Evolutionary conservation across 129 eudicot genomes (phyloP).

Genomic region (Calendula officinalis): DNA sequence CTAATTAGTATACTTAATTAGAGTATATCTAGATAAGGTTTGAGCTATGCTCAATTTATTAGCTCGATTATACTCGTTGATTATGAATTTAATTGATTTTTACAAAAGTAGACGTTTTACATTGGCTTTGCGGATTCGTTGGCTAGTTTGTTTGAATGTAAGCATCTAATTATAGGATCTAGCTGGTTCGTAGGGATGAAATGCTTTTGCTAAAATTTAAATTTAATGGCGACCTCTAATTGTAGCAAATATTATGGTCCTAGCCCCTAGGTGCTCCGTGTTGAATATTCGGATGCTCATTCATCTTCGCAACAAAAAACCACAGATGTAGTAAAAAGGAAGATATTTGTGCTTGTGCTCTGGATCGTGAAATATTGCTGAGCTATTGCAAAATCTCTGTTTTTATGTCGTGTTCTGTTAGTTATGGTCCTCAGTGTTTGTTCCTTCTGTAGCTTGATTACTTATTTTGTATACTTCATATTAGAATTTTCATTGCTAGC

Average conservation of each 20-base stretch:
- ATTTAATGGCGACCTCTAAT: not conserved
- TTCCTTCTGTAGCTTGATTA: conserved; percentile 4
- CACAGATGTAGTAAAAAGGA: too few species aligned
- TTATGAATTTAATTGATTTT: not conserved
- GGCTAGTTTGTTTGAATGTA: conserved; percentile 16
- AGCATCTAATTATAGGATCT: conserved; percentile 18
- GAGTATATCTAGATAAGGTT: not conserved
- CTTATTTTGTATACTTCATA: not conserved
- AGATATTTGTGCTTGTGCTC: too few species aligned
- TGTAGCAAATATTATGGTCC: not conserved
- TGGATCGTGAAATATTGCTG: too few species aligned
- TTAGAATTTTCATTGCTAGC: conserved; percentile 6
- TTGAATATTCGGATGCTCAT: not conserved
- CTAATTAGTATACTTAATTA: too few species aligned
- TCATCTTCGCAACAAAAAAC: too few species aligned
- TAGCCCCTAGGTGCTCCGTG: not conserved
- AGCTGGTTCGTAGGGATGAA: not conserved
- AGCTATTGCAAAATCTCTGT: not conserved
- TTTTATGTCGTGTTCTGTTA: too few species aligned
- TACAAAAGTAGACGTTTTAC: not conserved
- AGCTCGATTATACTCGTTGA: not conserved
- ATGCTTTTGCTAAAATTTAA: conserved; percentile 6
- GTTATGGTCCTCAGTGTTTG: too few species aligned
- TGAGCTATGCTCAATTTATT: not conserved
- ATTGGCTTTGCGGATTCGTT: not conserved